phyloP scores from a whole-genome alignment of 2,329 filamentous ascomycete species.

The Fusarium begoniae region DNA sequence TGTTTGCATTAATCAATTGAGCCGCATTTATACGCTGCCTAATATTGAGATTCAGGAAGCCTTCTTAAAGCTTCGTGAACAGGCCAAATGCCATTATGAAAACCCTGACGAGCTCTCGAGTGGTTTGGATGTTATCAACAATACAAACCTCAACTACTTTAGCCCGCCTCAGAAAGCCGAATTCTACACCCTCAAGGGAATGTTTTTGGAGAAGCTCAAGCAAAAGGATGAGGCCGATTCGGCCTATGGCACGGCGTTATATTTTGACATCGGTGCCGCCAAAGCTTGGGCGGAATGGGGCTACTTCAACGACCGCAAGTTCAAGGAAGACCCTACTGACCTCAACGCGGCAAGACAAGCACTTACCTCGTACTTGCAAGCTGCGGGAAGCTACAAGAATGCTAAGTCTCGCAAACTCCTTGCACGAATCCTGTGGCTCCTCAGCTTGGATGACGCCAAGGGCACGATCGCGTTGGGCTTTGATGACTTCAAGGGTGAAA shows the following conservation, averaged over 20 bases:
- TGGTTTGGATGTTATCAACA: slow-evolving; percentile 98
- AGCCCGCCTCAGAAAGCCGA: slow-evolving; percentile 95
- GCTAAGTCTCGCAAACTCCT: slow-evolving; percentile 95
- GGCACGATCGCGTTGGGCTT: slow-evolving; percentile 86
- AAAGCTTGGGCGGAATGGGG: slow-evolving; percentile 99
- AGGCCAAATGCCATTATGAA: slow-evolving; percentile 98
- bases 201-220: slow-evolving; percentile 95
- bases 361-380: slow-evolving; percentile 94
- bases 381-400: slow-evolving; percentile 95
- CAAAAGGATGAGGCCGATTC: slow-evolving; percentile 92
- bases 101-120: slow-evolving; percentile 91
- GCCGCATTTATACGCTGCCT: slow-evolving; percentile 96
- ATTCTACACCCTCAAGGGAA: slow-evolving; percentile 98
- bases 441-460: slow-evolving; percentile 91
- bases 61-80: slow-evolving; percentile 97
- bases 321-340: slow-evolving; percentile 88
- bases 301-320: slow-evolving; percentile 95
- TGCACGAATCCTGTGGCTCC: slow-evolving; percentile 91
- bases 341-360: slow-evolving; percentile 88
- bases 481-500: slow-evolving; percentile 96
- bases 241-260: slow-evolving; percentile 93
- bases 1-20: slow-evolving; percentile 96
- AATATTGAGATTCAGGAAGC: slow-evolving; percentile 99
- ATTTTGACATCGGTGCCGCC: slow-evolving; percentile 92
- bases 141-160: slow-evolving; percentile 99